Conservation (phyloP, 2,329 filamentous ascomycete species). For the Botrytis pseudocinerea region DNA sequence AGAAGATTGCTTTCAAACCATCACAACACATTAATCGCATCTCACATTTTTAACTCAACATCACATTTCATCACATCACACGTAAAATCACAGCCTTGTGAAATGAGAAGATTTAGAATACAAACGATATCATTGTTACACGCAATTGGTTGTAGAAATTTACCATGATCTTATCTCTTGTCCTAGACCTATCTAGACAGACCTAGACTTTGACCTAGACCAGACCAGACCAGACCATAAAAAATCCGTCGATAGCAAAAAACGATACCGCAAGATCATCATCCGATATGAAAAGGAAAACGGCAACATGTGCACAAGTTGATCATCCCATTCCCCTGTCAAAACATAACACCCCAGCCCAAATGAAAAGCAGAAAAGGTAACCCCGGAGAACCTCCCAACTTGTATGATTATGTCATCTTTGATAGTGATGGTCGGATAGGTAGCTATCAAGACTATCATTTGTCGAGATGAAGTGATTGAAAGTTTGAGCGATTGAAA, state of each 20-base stretch:
- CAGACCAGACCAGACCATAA: slow-evolving; percentile 9
- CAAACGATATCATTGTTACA: slow-evolving; percentile 37
- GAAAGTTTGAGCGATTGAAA: slow-evolving; percentile 26
- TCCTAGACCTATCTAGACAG: slow-evolving; percentile 10
- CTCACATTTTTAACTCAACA: too few species aligned
- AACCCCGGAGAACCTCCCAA: slow-evolving; percentile 25
- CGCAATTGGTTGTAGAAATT: slow-evolving; percentile 32
- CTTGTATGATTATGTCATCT: slow-evolving; percentile 22
- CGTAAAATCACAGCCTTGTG: not conserved
- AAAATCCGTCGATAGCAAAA: slow-evolving; percentile 11
- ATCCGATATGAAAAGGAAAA: slow-evolving; percentile 30
- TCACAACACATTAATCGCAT: not conserved
- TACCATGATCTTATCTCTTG: not conserved
- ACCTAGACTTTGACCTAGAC: slow-evolving; percentile 26
- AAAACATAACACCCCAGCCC: slow-evolving; percentile 38
- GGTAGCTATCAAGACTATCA: slow-evolving; percentile 18
- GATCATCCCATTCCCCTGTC: slow-evolving; percentile 33
- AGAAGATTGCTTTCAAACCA: not conserved
- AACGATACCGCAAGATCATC: slow-evolving; percentile 16
- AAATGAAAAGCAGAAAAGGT: slow-evolving; percentile 35
- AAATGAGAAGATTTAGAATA: slow-evolving; percentile 39
- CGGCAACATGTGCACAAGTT: slow-evolving; percentile 27
- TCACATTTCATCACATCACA: not conserved
- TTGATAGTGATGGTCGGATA: slow-evolving; percentile 23
- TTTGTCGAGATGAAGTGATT: slow-evolving; percentile 30